A percentile compares a stretch with the other conserved stretches of the same genome.
phyloP scores from a whole-genome alignment of 1,139 yeast species.

The Meyerozyma guilliermondii region DNA sequence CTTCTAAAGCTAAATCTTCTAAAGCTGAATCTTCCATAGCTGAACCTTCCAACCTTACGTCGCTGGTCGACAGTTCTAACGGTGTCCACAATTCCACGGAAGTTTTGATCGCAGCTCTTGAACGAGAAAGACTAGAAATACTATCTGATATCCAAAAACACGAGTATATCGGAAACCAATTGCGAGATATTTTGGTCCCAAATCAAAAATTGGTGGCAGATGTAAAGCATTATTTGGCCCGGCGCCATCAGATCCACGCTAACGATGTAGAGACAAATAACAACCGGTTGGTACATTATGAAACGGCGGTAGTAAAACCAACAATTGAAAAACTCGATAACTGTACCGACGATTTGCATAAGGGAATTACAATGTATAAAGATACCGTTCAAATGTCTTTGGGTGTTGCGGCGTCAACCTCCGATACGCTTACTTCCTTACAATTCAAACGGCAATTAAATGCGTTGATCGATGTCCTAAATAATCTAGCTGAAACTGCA shows the following conservation, averaged over 20 bases:
- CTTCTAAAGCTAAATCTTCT: no score
- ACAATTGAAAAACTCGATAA: conserved; percentile 9
- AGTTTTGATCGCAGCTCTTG: conserved; percentile 18
- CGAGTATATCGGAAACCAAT: conserved; percentile 30
- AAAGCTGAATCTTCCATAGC: neutral
- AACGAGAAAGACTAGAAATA: conserved; percentile 29
- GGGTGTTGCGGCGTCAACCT: conserved; percentile 3
- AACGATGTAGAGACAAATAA: conserved; percentile 8
- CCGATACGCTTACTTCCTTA: conserved; percentile 7
- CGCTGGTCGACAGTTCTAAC: neutral
- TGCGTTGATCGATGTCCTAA: conserved; percentile 17
- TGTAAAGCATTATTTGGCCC: conserved; percentile 31
- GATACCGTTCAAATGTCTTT: neutral
- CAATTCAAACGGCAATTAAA: conserved; percentile 17
- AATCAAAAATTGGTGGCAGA: conserved; percentile 36
- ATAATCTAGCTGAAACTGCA: conserved; percentile 6
- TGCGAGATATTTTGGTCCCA: conserved; percentile 31
- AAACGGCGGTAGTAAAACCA: conserved; percentile 7
- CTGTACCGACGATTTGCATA: conserved; percentile 6
- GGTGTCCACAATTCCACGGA: no score
- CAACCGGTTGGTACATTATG: conserved; percentile 7
- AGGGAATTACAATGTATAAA: conserved; percentile 1
- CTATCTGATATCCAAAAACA: conserved; percentile 43
- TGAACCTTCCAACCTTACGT: neutral
- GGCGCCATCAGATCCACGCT: conserved; percentile 10